phyloP scores from a whole-genome alignment of 2,329 filamentous ascomycete genomes.

The Beauveria sp. region DNA sequence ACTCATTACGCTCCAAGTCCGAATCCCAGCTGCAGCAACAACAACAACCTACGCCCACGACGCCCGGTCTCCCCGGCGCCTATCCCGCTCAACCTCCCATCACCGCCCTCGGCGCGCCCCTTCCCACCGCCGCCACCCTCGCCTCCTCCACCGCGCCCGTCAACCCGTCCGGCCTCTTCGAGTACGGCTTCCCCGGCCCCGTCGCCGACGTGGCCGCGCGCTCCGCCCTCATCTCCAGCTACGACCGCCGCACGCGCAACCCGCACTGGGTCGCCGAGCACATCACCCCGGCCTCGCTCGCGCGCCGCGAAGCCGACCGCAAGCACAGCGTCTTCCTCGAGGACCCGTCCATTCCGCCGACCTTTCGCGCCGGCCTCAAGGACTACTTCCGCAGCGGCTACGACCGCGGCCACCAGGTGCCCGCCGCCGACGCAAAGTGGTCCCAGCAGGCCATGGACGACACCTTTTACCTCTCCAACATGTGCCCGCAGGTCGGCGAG shows the following conservation, averaged over 20 bases:
- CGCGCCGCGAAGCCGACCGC: conserved; percentile 68
- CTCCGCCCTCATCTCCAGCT: conserved; percentile 73
- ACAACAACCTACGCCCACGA: conserved; percentile 18
- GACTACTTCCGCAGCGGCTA: conserved; percentile 96
- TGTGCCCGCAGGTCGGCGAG: conserved; percentile 97
- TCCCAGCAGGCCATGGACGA: conserved; percentile 89
- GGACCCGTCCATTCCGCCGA: conserved; percentile 68
- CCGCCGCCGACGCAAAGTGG: conserved; percentile 95
- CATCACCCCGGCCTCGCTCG: conserved; percentile 82
- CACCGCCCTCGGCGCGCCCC: conserved; percentile 49
- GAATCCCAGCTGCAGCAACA: conserved; percentile 23
- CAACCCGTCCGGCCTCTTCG: conserved; percentile 68
- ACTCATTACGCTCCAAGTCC: conserved; percentile 45
- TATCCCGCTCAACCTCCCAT: conserved; percentile 18
- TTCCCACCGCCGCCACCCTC: conserved; percentile 36
- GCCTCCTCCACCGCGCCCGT: conserved; percentile 41
- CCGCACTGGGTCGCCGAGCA: conserved; percentile 94
- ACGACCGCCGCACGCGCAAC: conserved; percentile 84
- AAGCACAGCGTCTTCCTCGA: conserved; percentile 78
- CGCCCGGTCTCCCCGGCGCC: conserved; percentile 23
- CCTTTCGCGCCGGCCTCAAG: conserved; percentile 82
- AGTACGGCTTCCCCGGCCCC: conserved; percentile 89
- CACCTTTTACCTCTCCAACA: conserved; percentile 89
- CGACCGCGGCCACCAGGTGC: conserved; percentile 94
- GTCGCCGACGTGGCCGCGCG: conserved; percentile 73